Evolutionary conservation across 2,329 filamentous ascomycete genomes (phyloP).

Genomic region (Pseudophaeomoniella oleicola): DNA sequence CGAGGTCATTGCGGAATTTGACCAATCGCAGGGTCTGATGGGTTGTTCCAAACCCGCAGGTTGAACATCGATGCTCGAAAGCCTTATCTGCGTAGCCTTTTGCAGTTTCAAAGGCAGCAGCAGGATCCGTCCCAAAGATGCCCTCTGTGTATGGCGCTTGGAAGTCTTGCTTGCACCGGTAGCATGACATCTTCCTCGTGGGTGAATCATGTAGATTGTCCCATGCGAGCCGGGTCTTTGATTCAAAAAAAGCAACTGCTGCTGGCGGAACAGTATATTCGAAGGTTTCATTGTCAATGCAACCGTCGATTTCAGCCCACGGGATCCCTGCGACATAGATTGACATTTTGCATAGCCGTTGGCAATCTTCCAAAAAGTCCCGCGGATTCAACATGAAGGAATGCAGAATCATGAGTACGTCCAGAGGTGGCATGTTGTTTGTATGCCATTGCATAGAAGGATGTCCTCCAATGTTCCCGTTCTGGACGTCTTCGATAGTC

Average conservation of each 20-base stretch:
- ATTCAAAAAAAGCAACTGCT: slow-evolving; percentile 33
- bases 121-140: slow-evolving; percentile 9
- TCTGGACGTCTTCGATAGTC: slow-evolving; percentile 8
- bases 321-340: slow-evolving; percentile 52
- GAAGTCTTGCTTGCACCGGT: slow-evolving; percentile 31
- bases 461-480: too few relatives aligned
- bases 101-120: slow-evolving; percentile 13
- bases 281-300: slow-evolving; percentile 44
- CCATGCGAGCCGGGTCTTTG: slow-evolving; percentile 39
- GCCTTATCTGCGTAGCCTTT: slow-evolving; percentile 24
- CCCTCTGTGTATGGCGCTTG: slow-evolving; percentile 45
- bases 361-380: slow-evolving; percentile 58
- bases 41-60: slow-evolving; percentile 36
- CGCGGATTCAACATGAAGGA: slow-evolving; percentile 65
- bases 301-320: slow-evolving; percentile 44
- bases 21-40: slow-evolving; percentile 45
- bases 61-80: slow-evolving; percentile 35
- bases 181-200: slow-evolving; percentile 40
- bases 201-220: slow-evolving; percentile 39
- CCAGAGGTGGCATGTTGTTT: slow-evolving; percentile 44
- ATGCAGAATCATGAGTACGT: slow-evolving; percentile 70
- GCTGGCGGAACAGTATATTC: slow-evolving; percentile 35
- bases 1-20: slow-evolving; percentile 46
- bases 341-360: slow-evolving; percentile 41
- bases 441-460: slow-evolving; percentile 21